Conservation (phyloP, 2,329 filamentous ascomycete species). For the Diaporthe ampelina region DNA sequence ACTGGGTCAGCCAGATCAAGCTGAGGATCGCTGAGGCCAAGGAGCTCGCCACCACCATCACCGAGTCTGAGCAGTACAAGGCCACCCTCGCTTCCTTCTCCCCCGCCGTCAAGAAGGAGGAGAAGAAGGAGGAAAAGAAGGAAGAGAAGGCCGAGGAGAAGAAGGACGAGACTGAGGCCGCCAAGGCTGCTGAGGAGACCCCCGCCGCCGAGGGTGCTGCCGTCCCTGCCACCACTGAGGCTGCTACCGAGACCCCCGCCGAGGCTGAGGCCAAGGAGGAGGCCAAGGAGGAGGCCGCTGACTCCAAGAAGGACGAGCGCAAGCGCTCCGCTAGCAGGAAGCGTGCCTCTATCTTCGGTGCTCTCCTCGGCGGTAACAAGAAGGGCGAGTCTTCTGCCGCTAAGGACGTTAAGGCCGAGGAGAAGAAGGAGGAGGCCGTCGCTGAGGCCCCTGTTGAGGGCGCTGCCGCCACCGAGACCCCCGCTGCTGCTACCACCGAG, state of each 20-base stretch:
- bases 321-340: constrained; percentile 76
- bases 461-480: constrained; percentile 50
- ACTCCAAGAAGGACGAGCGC: constrained; percentile 69
- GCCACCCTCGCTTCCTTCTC: constrained; percentile 80
- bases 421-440: constrained; percentile 46
- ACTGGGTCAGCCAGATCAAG: constrained; percentile 91
- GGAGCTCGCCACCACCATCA: constrained; percentile 79
- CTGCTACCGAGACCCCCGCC: constrained; percentile 49
- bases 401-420: constrained; percentile 53
- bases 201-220: constrained; percentile 53
- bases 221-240: constrained; percentile 46
- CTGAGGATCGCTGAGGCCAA: constrained; percentile 87
- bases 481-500: constrained; percentile 49
- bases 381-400: constrained; percentile 56
- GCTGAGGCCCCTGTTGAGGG: constrained; percentile 46
- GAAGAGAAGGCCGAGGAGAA: constrained; percentile 47
- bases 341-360: constrained; percentile 75
- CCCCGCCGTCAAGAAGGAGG: constrained; percentile 61
- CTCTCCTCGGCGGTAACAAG: constrained; percentile 69
- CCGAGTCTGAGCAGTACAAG: constrained; percentile 90
- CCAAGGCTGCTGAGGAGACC: constrained; percentile 50
- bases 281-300: constrained; percentile 58
- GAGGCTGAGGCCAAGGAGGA: constrained; percentile 49
- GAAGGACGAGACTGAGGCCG: constrained; percentile 52
- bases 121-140: constrained; percentile 63